Percentiles rank a stretch among this genome's conserved stretches.
Evolutionary conservation across 2,329 filamentous ascomycete genomes (phyloP).

Genomic region (Capronia coronata): DNA sequence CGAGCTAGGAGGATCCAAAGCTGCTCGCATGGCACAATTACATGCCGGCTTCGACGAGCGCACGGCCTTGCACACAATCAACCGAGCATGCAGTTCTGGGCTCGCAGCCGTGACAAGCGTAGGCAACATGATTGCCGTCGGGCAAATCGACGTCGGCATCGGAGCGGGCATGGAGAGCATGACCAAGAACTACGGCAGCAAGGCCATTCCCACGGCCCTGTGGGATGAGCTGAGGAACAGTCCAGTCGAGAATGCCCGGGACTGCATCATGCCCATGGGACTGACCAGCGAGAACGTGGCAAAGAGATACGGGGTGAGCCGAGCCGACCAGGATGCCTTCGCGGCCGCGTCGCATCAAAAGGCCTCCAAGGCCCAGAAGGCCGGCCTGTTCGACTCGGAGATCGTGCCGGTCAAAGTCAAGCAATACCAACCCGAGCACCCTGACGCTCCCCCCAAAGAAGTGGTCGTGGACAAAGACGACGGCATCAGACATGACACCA

Average conservation of each 20-base stretch:
- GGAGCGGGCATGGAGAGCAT: slow-evolving; percentile 94
- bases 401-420: slow-evolving; percentile 72
- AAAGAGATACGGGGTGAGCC: slow-evolving; percentile 62
- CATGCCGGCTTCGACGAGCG: slow-evolving; percentile 69
- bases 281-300: slow-evolving; percentile 86
- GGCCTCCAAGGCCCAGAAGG: slow-evolving; percentile 62
- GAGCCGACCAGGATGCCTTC: slow-evolving; percentile 76
- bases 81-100: slow-evolving; percentile 75
- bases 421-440: slow-evolving; percentile 58
- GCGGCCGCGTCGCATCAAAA: slow-evolving; percentile 67
- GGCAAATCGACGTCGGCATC: slow-evolving; percentile 66
- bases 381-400: slow-evolving; percentile 67
- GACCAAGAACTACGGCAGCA: slow-evolving; percentile 79
- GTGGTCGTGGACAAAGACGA: slow-evolving; percentile 73
- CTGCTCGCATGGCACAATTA: slow-evolving; percentile 82
- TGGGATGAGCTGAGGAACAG: slow-evolving; percentile 68
- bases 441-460: slow-evolving; percentile 50
- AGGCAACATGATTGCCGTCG: slow-evolving; percentile 67
- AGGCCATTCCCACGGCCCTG: slow-evolving; percentile 74
- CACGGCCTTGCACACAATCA: slow-evolving; percentile 77
- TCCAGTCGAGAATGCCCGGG: slow-evolving; percentile 60
- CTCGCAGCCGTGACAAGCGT: slow-evolving; percentile 70
- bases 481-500: slow-evolving; percentile 66
- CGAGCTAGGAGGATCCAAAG: slow-evolving; percentile 84
- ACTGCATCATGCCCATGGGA: slow-evolving; percentile 94